Evolutionary conservation across 139 green algal species (phyloP).

Genomic region (Spirogloea muscicola): DNA sequence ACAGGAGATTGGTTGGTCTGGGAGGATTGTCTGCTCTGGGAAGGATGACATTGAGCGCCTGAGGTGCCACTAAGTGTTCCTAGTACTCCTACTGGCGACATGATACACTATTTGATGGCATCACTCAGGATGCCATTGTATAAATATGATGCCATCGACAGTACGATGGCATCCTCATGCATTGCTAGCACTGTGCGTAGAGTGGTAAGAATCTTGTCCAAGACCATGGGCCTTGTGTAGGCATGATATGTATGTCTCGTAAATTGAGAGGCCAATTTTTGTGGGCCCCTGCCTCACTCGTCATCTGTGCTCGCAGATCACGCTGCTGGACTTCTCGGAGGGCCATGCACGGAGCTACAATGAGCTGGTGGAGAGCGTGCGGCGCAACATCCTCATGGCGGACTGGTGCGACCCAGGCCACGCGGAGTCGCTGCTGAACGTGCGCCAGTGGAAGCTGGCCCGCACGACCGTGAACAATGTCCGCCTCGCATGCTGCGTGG

Average conservation of each 20-base stretch:
- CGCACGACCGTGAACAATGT: conserved; percentile 76
- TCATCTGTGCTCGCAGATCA: conserved; percentile 43
- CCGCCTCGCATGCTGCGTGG: conserved; percentile 72
- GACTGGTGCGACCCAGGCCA: conserved; percentile 87
- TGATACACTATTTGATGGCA: too few relatives aligned
- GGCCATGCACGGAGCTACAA: conserved; percentile 85
- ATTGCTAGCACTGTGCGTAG: too few relatives aligned
- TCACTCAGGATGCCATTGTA: too few relatives aligned
- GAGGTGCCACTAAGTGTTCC: background rate
- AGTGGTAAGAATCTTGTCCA: too few relatives aligned
- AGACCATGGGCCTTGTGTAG: background rate
- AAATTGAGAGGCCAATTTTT: background rate
- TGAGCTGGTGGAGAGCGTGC: conserved; percentile 65
- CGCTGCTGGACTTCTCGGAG: conserved; percentile 71
- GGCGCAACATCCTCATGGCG: conserved; percentile 75
- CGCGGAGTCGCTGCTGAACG: conserved; percentile 73
- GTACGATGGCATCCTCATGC: too few relatives aligned
- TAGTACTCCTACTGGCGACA: background rate
- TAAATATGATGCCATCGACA: too few relatives aligned
- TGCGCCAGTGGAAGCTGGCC: conserved; percentile 51
- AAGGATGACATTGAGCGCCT: background rate
- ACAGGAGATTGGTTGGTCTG: background rate
- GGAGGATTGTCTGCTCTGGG: background rate
- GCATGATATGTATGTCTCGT: background rate
- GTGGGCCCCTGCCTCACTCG: background rate